Evolutionary conservation across 2,329 filamentous ascomycete genomes (phyloP).

Genomic region (Myriosclerotinia scirpicola): DNA sequence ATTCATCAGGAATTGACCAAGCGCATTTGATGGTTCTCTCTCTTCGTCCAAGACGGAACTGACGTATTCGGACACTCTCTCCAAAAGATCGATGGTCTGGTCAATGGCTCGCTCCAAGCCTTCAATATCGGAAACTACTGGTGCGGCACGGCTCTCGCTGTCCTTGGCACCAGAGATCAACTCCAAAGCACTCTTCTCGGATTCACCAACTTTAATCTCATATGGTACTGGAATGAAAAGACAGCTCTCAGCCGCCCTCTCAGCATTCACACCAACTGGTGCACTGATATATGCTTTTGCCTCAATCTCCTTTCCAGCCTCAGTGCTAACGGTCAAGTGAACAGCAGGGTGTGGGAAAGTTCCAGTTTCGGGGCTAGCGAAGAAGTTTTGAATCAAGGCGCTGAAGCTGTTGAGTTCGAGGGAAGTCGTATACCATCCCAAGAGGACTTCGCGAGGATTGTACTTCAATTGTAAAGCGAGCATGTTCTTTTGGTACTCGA

Average conservation of each 20-base stretch:
- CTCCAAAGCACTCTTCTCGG: constrained; percentile 75
- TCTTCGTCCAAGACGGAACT: constrained; percentile 94
- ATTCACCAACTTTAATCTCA: constrained; percentile 85
- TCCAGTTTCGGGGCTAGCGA: constrained; percentile 92
- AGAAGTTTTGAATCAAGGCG: constrained; percentile 99
- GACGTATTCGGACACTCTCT: constrained; percentile 89
- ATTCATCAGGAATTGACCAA: constrained; percentile 95
- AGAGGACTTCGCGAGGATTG: constrained; percentile 86
- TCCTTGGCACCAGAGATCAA: constrained; percentile 81
- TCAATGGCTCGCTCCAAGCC: constrained; percentile 81
- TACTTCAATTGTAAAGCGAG: constrained; percentile 91
- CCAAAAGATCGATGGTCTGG: constrained; percentile 84
- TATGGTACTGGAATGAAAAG: constrained; percentile 97
- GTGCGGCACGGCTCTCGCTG: constrained; percentile 68
- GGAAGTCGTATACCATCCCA: constrained; percentile 98
- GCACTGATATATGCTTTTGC: constrained; percentile 93
- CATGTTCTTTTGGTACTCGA: constrained; percentile 99
- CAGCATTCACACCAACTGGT: constrained; percentile 89
- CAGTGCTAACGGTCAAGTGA: constrained; percentile 90
- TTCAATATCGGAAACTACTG: constrained; percentile 85
- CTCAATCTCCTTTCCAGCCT: constrained; percentile 84
- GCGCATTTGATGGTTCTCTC: constrained; percentile 80
- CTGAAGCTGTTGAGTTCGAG: constrained; percentile 98
- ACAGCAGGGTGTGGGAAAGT: constrained; percentile 97
- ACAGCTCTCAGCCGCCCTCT: constrained; percentile 93